Evolutionary conservation across 352 stramenopile species (phyloP).

Genomic region (Phytophthora pistaciae): DNA sequence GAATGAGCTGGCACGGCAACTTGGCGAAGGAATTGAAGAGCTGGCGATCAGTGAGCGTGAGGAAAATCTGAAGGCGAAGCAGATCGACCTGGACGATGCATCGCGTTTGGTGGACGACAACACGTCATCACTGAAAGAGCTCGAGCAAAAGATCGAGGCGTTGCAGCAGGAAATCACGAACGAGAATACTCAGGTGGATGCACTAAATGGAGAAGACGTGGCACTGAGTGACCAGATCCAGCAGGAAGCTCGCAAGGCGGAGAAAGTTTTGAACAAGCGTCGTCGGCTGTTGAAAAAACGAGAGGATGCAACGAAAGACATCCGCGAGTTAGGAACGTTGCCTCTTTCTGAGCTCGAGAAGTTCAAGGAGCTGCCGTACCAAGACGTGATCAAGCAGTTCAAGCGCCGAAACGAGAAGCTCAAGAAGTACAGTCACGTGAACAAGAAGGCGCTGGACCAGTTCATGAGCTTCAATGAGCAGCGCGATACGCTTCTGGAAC

Average conservation of each 20-base stretch:
- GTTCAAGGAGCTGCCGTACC: slow-evolving; percentile 90
- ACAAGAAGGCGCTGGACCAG: slow-evolving; percentile 99
- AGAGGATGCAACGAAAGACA: slow-evolving; percentile 96
- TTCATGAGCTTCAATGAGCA: slow-evolving; percentile 99
- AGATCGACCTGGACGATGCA: slow-evolving; percentile 91
- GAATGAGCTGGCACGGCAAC: slow-evolving; percentile 65
- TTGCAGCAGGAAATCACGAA: slow-evolving; percentile 63
- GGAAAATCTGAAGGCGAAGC: slow-evolving; percentile 87
- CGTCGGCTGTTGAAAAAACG: slow-evolving; percentile 88
- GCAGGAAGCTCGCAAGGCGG: slow-evolving; percentile 76
- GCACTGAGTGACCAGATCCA: slow-evolving; percentile 87
- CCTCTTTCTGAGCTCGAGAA: slow-evolving; percentile 94
- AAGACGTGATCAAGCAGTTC: slow-evolving; percentile 95
- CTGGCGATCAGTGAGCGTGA: slow-evolving; percentile 69
- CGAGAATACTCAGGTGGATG: slow-evolving; percentile 57
- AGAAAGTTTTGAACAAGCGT: slow-evolving; percentile 87
- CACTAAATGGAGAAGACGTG: slow-evolving; percentile 66
- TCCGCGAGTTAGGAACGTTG: slow-evolving; percentile 97
- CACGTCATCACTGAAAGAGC: slow-evolving; percentile 58
- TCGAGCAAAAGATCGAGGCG: slow-evolving; percentile 65
- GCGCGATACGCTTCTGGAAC: slow-evolving; percentile 89
- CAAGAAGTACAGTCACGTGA: slow-evolving; percentile 99
- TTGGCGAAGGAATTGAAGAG: slow-evolving; percentile 73
- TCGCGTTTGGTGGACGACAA: slow-evolving; percentile 77
- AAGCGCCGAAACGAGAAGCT: slow-evolving; percentile 96